phyloP scores from a whole-genome alignment of 2,329 filamentous ascomycete species.

The Ophiostoma ips region DNA sequence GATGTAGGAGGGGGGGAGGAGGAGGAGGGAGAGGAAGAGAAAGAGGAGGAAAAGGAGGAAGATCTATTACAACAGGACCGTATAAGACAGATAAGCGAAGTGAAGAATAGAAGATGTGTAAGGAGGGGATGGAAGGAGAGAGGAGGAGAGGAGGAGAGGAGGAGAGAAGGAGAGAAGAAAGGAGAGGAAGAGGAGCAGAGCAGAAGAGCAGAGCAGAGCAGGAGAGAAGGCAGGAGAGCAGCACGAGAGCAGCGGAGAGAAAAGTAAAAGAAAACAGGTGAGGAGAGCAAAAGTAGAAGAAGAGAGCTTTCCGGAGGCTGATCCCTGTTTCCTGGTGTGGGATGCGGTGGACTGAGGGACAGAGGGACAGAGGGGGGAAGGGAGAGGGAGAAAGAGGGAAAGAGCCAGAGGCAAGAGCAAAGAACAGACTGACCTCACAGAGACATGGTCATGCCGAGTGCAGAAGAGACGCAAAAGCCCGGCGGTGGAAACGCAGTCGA shows the following conservation, averaged over 20 bases:
- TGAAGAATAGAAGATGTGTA: neutral
- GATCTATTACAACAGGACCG: conserved; percentile 3
- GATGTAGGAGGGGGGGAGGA: neutral
- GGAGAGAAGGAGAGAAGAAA: neutral
- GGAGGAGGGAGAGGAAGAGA: neutral
- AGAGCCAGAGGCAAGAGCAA: neutral
- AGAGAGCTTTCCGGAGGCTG: neutral
- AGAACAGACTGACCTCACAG: neutral
- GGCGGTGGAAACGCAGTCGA: neutral
- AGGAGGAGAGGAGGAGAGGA: neutral
- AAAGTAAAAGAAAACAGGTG: neutral
- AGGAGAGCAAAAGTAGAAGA: neutral
- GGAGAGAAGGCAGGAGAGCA: neutral
- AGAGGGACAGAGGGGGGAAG: neutral
- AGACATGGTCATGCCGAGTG: neutral
- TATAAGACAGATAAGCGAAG: neutral
- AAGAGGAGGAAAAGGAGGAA: neutral
- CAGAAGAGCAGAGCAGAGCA: neutral
- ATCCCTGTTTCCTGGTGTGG: neutral
- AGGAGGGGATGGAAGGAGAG: neutral
- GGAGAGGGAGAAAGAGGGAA: neutral
- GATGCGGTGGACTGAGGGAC: neutral
- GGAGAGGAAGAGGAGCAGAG: neutral
- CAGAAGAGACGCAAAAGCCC: too few species aligned
- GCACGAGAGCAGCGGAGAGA: neutral